phyloP scores from a whole-genome alignment of 208 protist genomes.

The Trypanosoma platydactyli region DNA sequence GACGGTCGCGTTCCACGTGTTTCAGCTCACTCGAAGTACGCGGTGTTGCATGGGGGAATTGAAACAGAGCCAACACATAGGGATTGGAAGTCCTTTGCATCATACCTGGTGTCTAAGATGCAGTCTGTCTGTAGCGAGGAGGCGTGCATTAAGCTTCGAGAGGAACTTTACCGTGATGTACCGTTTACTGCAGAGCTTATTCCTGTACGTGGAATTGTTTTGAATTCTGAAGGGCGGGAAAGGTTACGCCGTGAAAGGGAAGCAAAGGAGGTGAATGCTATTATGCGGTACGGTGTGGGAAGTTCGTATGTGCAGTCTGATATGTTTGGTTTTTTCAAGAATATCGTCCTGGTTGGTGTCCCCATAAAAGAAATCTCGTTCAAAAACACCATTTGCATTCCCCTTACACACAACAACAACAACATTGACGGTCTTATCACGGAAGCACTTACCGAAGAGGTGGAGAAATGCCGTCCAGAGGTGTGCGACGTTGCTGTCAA shows the following conservation, averaged over 20 bases:
- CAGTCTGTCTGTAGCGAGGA: slow-evolving; percentile 38
- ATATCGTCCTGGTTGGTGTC: slow-evolving; percentile 45
- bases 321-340: slow-evolving; percentile 86
- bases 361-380: slow-evolving; percentile 71
- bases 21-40: slow-evolving; percentile 60
- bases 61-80: slow-evolving; percentile 64
- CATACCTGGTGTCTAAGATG: slow-evolving; percentile 76
- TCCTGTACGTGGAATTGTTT: slow-evolving; percentile 66
- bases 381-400: slow-evolving; percentile 68
- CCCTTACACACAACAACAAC: slow-evolving; percentile 65
- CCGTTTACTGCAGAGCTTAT: slow-evolving; percentile 82
- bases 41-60: slow-evolving; percentile 77
- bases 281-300: slow-evolving; percentile 65
- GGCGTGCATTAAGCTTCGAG: slow-evolving; percentile 27
- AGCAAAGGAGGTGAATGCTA: slow-evolving; percentile 59
- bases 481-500: slow-evolving; percentile 46
- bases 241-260: slow-evolving; percentile 73
- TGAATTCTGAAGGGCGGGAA: slow-evolving; percentile 54
- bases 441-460: slow-evolving; percentile 37
- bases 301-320: slow-evolving; percentile 83
- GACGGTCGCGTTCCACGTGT: slow-evolving; percentile 66
- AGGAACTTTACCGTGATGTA: slow-evolving; percentile 75
- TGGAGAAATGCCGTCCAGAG: slow-evolving; percentile 72
- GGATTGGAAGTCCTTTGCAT: slow-evolving; percentile 87
- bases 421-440: slow-evolving; percentile 67